Percentiles rank a stretch among this genome's conserved stretches.
Conservation (phyloP, 2,329 filamentous ascomycete species). For the Curvularia lunata region DNA sequence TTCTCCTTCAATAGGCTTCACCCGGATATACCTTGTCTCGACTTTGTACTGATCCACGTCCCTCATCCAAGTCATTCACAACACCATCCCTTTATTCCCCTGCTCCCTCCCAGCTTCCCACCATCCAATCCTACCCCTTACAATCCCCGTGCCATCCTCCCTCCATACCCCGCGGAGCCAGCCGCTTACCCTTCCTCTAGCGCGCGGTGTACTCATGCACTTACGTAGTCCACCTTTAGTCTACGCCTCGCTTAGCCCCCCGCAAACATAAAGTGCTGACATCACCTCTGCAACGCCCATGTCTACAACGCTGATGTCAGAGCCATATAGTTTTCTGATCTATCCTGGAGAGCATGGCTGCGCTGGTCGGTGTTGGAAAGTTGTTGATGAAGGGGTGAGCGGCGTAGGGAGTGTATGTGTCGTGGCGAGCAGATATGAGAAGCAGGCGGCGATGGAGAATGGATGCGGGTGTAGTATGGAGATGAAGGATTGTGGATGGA, state of each 20-base stretch:
- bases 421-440: no score
- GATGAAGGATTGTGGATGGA: not conserved
- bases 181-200: not conserved
- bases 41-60: no score
- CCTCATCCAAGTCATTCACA: no score
- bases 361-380: no score
- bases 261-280: constrained; percentile 21
- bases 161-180: not conserved
- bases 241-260: constrained; percentile 19
- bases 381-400: no score
- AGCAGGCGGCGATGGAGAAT: no score
- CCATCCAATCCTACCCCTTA: not conserved
- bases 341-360: no score
- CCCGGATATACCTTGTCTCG: no score
- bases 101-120: not conserved
- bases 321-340: no score
- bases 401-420: no score
- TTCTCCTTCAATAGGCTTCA: not conserved
- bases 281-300: constrained; percentile 15
- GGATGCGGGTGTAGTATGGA: not conserved
- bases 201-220: not conserved
- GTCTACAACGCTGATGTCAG: constrained; percentile 11
- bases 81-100: not conserved
- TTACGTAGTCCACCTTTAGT: not conserved
- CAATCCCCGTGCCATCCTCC: not conserved